Conservation (phyloP, 768 basidiomycete genomes). For the Lactifluus volemus region DNA sequence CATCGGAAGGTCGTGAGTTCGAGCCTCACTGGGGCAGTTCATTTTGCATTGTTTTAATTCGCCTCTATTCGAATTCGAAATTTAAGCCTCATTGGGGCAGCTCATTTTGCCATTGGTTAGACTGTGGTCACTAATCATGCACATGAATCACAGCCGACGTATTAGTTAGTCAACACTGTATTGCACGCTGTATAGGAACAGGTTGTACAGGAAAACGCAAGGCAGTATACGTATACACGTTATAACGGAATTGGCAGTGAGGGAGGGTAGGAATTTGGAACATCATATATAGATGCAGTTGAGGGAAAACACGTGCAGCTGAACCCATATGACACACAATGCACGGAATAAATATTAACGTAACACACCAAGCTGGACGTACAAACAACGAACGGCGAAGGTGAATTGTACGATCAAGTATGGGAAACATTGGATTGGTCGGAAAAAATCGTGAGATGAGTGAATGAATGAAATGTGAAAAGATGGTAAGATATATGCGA, state of each 20-base stretch:
- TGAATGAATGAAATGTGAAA: constrained; percentile 16
- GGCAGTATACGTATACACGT: constrained; percentile 13
- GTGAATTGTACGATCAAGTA: constrained; percentile 14
- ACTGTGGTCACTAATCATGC: no score
- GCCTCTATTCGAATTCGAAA: not conserved
- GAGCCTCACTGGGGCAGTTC: constrained; percentile 53
- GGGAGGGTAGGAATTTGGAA: not conserved
- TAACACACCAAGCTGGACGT: not conserved
- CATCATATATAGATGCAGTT: constrained; percentile 16
- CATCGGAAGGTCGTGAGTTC: constrained; percentile 66
- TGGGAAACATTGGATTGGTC: not conserved
- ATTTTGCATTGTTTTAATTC: not conserved
- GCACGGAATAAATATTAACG: constrained; percentile 9
- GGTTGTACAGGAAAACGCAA: constrained; percentile 14
- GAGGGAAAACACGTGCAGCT: not conserved
- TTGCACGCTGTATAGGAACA: constrained; percentile 16
- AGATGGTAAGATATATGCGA: constrained; percentile 17
- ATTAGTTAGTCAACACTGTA: constrained; percentile 3
- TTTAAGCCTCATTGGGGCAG: no score
- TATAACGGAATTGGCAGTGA: constrained; percentile 2
- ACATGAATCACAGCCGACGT: not conserved
- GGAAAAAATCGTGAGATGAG: constrained; percentile 10
- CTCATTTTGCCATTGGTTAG: not conserved
- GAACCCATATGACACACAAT: constrained; percentile 2
- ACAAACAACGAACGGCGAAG: constrained; percentile 5